These are phyloP conservation scores for Parafenestella ontariensis DNA, from an alignment of 2,329 filamentous ascomycete genomes.

Conservation along the genomic window DNA sequence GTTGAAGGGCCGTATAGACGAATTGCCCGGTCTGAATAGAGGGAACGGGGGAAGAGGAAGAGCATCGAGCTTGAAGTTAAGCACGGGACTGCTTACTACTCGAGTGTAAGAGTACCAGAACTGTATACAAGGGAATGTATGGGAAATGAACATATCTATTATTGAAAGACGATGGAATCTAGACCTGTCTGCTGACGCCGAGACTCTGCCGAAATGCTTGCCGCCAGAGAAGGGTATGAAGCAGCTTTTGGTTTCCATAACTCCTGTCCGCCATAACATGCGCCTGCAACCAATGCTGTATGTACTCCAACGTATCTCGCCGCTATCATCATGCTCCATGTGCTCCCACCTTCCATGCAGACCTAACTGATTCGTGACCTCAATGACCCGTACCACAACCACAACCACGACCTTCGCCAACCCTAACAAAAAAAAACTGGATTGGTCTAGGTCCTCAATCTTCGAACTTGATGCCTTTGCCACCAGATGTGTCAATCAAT, in stretches of 20 bases:
- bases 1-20: not conserved
- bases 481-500: constrained; percentile 79
- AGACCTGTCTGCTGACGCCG: not conserved
- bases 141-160: not conserved
- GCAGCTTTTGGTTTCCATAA: constrained; percentile 25
- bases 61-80: not conserved
- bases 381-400: not conserved
- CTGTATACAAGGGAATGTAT: not conserved
- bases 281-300: not conserved
- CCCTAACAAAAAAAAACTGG: not conserved
- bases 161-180: not conserved
- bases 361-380: not conserved
- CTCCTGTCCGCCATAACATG: constrained; percentile 12
- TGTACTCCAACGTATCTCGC: not conserved
- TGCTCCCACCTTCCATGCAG: not conserved
- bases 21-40: not conserved
- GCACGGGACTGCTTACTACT: not conserved
- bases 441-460: constrained; percentile 59
- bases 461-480: constrained; percentile 93
- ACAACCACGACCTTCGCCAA: not conserved
- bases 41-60: not conserved
- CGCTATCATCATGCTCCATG: not conserved
- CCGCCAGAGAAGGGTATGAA: constrained; percentile 25
- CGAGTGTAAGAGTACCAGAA: too few species aligned
- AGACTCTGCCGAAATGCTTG: not conserved